These are phyloP conservation scores for Citrus maxima DNA, from an alignment of 345 rosid species.

Conservation along the genomic window DNA sequence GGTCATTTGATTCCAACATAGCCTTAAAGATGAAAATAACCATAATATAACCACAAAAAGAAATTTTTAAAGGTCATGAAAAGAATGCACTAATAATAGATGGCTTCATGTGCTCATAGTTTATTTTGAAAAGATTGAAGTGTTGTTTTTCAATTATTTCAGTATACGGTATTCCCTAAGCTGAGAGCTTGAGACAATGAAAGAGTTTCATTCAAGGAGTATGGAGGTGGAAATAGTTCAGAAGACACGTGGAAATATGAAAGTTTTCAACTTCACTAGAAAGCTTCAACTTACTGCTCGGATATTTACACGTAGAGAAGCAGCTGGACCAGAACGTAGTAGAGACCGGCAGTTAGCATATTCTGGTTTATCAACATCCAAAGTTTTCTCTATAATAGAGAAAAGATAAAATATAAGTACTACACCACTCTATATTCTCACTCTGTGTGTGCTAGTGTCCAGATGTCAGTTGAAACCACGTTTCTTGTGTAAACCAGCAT, in stretches of 20 bases:
- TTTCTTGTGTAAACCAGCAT: slow-evolving; percentile 3
- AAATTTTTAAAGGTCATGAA: neutral
- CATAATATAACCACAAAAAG: neutral
- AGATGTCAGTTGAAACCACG: neutral
- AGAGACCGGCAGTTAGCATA: slow-evolving; percentile 51
- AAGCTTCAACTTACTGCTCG: slow-evolving; percentile 56
- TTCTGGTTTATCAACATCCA: slow-evolving; percentile 60
- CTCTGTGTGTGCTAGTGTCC: neutral
- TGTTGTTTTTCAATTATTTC: neutral
- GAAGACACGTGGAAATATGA: neutral
- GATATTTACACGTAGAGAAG: slow-evolving; percentile 68
- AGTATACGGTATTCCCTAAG: neutral
- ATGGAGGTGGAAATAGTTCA: neutral
- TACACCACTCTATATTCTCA: neutral
- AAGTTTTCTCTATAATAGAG: slow-evolving; percentile 36
- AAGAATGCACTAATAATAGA: neutral
- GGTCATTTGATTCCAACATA: neutral
- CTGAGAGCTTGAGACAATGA: neutral
- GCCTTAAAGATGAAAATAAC: neutral
- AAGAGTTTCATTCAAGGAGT: neutral
- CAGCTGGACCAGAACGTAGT: slow-evolving; percentile 79
- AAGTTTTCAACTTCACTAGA: neutral
- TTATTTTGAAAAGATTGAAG: neutral
- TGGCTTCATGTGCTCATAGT: neutral
- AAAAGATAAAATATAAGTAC: slow-evolving; percentile 9